phyloP scores from a whole-genome alignment of 2,329 filamentous ascomycete genomes.

The Chrysoporthe austroafricana region DNA sequence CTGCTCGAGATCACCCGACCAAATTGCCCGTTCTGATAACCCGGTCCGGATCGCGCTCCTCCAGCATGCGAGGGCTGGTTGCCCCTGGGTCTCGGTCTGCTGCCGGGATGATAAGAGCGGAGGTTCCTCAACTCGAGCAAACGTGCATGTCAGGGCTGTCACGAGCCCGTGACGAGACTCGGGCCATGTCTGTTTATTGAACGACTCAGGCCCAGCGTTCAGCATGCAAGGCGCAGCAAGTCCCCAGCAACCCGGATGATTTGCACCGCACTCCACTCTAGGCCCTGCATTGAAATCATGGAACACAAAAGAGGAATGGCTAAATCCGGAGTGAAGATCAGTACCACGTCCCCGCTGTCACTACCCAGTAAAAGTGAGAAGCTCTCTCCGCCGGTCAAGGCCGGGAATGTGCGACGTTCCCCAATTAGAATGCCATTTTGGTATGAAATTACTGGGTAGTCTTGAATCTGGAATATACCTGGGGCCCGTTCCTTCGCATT shows the following conservation, averaged over 20 bases:
- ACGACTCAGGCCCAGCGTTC: neutral
- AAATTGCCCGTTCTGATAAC: conserved; percentile 3
- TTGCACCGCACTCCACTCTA: neutral
- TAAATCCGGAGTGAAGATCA: neutral
- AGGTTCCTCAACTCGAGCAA: neutral
- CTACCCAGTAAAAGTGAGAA: too few species aligned
- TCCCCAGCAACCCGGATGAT: neutral
- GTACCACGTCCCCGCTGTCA: neutral
- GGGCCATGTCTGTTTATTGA: neutral
- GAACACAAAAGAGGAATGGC: neutral
- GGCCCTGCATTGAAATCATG: neutral
- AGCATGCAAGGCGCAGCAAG: neutral
- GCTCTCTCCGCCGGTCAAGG: too few species aligned
- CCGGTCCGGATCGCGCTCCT: neutral
- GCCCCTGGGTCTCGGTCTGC: neutral
- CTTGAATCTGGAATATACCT: too few species aligned
- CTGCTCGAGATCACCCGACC: neutral
- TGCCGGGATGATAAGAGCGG: conserved; percentile 5
- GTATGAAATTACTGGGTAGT: too few species aligned
- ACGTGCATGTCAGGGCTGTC: neutral
- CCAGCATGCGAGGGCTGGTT: neutral
- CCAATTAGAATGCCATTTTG: too few species aligned
- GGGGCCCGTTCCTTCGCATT: too few species aligned
- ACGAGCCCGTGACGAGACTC: neutral
- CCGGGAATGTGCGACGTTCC: too few species aligned